Conservation (phyloP, 768 basidiomycete genomes). For the Lactarius vividus region DNA sequence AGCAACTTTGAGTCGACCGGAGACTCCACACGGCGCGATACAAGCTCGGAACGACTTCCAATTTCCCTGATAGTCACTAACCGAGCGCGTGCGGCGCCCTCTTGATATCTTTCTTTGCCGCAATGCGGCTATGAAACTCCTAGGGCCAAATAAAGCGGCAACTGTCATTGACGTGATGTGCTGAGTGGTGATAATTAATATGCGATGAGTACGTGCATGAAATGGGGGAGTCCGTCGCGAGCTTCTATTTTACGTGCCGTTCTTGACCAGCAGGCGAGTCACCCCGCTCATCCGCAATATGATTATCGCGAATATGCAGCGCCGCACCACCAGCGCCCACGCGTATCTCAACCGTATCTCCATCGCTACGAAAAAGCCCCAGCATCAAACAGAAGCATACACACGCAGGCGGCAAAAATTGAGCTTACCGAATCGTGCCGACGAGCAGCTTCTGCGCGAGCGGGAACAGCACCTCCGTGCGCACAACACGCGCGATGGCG, state of each 20-base stretch:
- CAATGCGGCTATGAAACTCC: no score
- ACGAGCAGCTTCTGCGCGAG: slow-evolving; percentile 76
- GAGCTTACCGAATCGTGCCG: slow-evolving; percentile 74
- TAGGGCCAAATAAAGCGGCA: no score
- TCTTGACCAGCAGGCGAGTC: not conserved
- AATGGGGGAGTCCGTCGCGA: not conserved
- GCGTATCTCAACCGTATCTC: slow-evolving; percentile 60
- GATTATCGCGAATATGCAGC: slow-evolving; percentile 63
- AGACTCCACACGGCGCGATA: no score
- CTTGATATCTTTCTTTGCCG: no score
- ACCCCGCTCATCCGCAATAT: slow-evolving; percentile 43
- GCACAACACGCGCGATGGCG: slow-evolving; percentile 82
- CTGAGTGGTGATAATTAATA: not conserved
- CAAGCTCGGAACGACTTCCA: no score
- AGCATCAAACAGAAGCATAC: not conserved
- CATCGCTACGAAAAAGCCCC: slow-evolving; percentile 44
- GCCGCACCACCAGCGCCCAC: slow-evolving; percentile 42
- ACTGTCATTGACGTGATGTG: not conserved
- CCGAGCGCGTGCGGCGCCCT: no score
- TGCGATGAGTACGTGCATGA: not conserved
- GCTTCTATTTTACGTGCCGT: not conserved
- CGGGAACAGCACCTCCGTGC: slow-evolving; percentile 78
- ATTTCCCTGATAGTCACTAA: no score
- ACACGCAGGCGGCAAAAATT: no score
- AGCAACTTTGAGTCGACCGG: no score